Evolutionary conservation across 768 basidiomycete species (phyloP), one percentile per base, ranked within the genome.

Genomic region (Mycena rosella): DNA sequence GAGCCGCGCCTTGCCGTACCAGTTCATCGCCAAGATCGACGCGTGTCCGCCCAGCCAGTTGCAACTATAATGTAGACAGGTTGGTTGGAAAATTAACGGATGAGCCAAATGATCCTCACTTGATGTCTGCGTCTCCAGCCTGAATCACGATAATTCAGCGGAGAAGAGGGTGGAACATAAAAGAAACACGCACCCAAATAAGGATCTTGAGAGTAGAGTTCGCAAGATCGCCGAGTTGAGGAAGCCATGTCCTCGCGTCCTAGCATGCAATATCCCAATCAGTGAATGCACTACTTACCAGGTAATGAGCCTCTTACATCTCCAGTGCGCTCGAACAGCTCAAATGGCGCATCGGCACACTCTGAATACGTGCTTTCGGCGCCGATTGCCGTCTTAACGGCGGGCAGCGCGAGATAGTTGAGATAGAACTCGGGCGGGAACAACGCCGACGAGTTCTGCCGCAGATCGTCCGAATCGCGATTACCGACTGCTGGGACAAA

Each of bases 381-480:
- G 8, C 90, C 90, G 45, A 91, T 91, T 60, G 72, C 74, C 22
- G 71, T 74, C 74, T 79, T 68, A 17, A 87, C 79, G 4, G 74
- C 67, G 0, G 80, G 42, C n/a, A 75, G 73, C 0, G 63, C 70
- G 22, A 90, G 77, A 67, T 86, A 89, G 14, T 78, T 76, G 47
- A 86, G 67, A 62, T 89, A 90, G 65, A 82, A 88, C 49, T 87
- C 83, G 0, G 89, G 86, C 7, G 90, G 89, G 76, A 90, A 90
- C 9, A 77, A 60, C 2, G 84, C 81, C 0, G 86, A 81, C 1
- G 83, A 77, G 44, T 84, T 88, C 75, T 90, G 89, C 24, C 88
- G 80, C 47, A 91, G 77, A 71, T 91, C 90, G 64, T 90, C 76
- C 0, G 81, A 69, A 66, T 91, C 89, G 14, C 82, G 79, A 70